phyloP scores from a whole-genome alignment of 176 grass and related monocot genomes.

The Oryza glaberrima region DNA sequence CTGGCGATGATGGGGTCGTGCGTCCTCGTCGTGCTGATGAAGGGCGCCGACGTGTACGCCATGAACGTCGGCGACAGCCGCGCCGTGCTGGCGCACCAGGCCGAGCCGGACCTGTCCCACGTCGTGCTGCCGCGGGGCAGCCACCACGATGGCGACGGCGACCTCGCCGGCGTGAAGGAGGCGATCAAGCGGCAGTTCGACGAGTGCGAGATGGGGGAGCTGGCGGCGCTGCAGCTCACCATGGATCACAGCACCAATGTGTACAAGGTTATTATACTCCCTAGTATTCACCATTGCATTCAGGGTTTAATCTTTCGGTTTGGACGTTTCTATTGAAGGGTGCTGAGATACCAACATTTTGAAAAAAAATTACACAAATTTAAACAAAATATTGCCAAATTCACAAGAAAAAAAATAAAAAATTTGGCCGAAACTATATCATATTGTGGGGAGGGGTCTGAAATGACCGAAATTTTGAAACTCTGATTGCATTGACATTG shows the following conservation, averaged over 20 bases:
- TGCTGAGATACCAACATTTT: no score
- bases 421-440: no score
- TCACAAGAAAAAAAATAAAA: no score
- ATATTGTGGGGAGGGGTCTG: no score
- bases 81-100: slow-evolving; percentile 71
- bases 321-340: no score
- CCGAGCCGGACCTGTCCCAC: slow-evolving; percentile 60
- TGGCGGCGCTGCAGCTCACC: slow-evolving; percentile 73
- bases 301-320: no score
- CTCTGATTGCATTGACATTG: no score
- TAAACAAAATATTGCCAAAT: no score
- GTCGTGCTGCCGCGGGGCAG: slow-evolving; percentile 14
- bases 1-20: slow-evolving; percentile 84
- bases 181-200: slow-evolving; percentile 68
- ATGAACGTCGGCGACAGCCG: slow-evolving; percentile 99
- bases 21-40: slow-evolving; percentile 80
- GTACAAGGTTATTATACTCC: slow-evolving; percentile 37
- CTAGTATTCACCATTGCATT: neutral
- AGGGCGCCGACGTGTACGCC: slow-evolving; percentile 74
- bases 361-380: no score
- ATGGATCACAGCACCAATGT: slow-evolving; percentile 74
- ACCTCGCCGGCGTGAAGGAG: slow-evolving; percentile 45
- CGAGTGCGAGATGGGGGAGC: slow-evolving; percentile 55
- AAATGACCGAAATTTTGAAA: no score
- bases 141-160: neutral